Conservation (phyloP, 2,329 filamentous ascomycete species). For the Rhinocladiella mackenziei region DNA sequence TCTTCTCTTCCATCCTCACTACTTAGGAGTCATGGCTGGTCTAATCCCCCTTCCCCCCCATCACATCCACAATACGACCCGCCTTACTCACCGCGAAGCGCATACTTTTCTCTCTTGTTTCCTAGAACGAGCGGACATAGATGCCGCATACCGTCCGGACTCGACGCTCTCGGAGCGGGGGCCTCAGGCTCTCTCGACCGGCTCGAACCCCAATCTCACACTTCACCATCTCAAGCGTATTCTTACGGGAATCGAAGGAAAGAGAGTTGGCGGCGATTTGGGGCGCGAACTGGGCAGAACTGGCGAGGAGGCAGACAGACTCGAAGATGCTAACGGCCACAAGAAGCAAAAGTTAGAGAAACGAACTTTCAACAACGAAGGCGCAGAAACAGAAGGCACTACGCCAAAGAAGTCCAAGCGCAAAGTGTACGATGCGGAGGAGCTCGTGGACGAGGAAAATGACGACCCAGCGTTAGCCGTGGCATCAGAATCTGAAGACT, state of each 20-base stretch:
- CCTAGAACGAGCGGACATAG: conserved; percentile 24
- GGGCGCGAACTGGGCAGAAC: no score
- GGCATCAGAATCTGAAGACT: conserved; percentile 10
- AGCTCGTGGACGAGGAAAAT: conserved; percentile 1
- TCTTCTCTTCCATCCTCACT: conserved; percentile 1
- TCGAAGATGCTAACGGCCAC: conserved; percentile 5
- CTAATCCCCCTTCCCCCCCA: conserved; percentile 23
- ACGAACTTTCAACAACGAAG: background rate
- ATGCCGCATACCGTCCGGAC: conserved; percentile 48
- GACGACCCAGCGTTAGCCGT: conserved; percentile 18
- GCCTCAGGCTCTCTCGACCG: conserved; percentile 19
- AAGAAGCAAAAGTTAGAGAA: background rate
- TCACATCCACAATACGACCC: conserved; percentile 24
- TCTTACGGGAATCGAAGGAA: conserved; percentile 24
- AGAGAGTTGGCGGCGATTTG: conserved; percentile 16
- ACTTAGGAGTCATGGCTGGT: conserved; percentile 12
- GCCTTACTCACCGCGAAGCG: conserved; percentile 27
- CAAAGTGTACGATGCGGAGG: conserved; percentile 6
- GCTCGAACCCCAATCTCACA: conserved; percentile 23
- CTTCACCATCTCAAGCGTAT: conserved; percentile 28
- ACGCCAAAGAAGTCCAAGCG: conserved; percentile 5
- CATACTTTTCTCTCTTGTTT: conserved; percentile 26
- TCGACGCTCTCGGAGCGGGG: conserved; percentile 43
- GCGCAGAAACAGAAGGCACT: background rate
- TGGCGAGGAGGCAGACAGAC: conserved; percentile 1